Conservation (phyloP, 768 basidiomycete genomes). For the Phylloporus arenicola region DNA sequence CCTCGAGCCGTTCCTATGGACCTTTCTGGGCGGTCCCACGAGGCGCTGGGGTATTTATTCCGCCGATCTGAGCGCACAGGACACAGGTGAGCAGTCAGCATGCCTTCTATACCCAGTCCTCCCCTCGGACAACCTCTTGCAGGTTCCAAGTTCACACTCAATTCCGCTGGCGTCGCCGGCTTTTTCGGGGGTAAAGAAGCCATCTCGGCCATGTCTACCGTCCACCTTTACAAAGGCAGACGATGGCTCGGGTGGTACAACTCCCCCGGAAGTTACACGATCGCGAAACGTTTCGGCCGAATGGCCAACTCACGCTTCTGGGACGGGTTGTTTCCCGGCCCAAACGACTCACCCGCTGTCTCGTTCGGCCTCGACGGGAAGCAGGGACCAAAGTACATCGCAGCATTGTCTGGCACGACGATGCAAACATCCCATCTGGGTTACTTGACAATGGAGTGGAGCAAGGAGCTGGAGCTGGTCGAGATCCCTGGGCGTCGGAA, state of each 20-base stretch:
- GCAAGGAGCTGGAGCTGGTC: background rate
- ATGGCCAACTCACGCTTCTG: slow-evolving; percentile 29
- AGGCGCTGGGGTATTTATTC: too few relatives aligned
- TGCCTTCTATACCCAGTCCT: background rate
- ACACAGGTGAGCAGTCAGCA: too few relatives aligned
- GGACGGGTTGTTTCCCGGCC: slow-evolving; percentile 31
- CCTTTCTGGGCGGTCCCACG: too few relatives aligned
- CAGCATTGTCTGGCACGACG: slow-evolving; percentile 27
- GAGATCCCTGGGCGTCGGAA: background rate
- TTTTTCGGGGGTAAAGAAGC: slow-evolving; percentile 36
- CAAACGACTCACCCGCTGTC: slow-evolving; percentile 18
- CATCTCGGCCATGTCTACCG: slow-evolving; percentile 30
- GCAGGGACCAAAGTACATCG: slow-evolving; percentile 27
- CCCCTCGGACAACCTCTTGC: slow-evolving; percentile 10
- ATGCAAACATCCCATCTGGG: slow-evolving; percentile 27
- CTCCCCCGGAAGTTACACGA: slow-evolving; percentile 30
- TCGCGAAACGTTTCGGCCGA: slow-evolving; percentile 31
- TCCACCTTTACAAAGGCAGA: slow-evolving; percentile 29
- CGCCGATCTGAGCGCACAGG: too few relatives aligned
- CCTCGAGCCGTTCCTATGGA: too few relatives aligned
- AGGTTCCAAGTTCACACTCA: slow-evolving; percentile 14
- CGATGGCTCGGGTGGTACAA: slow-evolving; percentile 35
- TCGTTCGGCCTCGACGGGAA: slow-evolving; percentile 28
- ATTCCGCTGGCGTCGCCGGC: slow-evolving; percentile 30
- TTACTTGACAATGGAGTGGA: slow-evolving; percentile 19